Conservation (phyloP, 2,329 filamentous ascomycete genomes). For the Blumeria hordei region DNA sequence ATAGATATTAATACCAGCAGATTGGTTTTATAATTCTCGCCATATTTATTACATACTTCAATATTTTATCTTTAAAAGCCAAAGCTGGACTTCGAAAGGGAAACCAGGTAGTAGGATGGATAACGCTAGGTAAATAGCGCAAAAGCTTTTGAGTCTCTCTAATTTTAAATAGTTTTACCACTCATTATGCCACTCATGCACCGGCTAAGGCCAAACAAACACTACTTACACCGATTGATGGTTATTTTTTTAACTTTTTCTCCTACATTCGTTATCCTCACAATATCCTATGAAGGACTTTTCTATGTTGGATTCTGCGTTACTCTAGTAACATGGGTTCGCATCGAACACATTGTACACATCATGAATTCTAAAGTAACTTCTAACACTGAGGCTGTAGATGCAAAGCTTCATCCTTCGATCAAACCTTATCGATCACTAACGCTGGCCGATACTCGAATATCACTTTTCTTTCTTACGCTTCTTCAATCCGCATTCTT, state of each 20-base stretch:
- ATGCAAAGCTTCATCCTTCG: constrained; percentile 9
- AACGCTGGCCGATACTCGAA: constrained; percentile 59
- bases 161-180: constrained; percentile 31
- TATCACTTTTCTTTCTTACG: constrained; percentile 85
- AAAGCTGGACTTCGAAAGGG: constrained; percentile 66
- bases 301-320: constrained; percentile 83
- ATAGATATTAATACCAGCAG: constrained; percentile 5
- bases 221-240: constrained; percentile 75
- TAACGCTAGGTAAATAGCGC: constrained; percentile 37
- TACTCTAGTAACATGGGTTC: constrained; percentile 68
- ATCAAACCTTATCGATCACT: constrained; percentile 31
- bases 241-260: constrained; percentile 84
- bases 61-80: constrained; percentile 61
- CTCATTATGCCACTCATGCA: constrained; percentile 63
- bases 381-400: constrained; percentile 6
- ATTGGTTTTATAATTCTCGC: constrained; percentile 57
- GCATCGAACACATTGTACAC: constrained; percentile 63
- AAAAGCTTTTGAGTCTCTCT: constrained; percentile 2
- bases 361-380: constrained; percentile 8
- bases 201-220: constrained; percentile 51
- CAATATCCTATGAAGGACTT: constrained; percentile 88
- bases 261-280: constrained; percentile 82
- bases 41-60: constrained; percentile 70
- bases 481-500: constrained; percentile 92
- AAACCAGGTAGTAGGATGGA: constrained; percentile 71